Base-by-base conservation (phyloP, 306 rosid species). In the Lithocarpus polystachyus region DNA sequence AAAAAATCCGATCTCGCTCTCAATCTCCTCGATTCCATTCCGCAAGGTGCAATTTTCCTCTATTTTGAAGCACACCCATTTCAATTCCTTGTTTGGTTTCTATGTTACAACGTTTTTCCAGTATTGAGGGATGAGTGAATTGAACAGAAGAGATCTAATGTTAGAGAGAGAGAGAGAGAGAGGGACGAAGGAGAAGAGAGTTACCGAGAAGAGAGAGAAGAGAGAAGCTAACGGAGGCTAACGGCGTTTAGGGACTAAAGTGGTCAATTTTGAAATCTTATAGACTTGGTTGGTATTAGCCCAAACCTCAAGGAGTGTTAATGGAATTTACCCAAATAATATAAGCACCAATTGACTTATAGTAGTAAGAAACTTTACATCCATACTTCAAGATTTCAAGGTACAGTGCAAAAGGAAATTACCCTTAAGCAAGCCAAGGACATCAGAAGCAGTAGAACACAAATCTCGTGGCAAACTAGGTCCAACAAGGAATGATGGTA, bases 361-460 rank as follows among this genome's bases (percentile, higher is more conserved):
- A 18, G 2, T 28, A 64, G 17, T 15, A 64, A 64, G 70, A 17
- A 15, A 9, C 26, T 14, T 29, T 29, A 35, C 37, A 64, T 17
- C 37, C 65, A 11, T 59, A 8, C 26, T 19, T n/a, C 26, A 57
- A 20, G 35, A 60, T 60, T 60, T 60, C 35, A 60, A 13, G 43
- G 43, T 6, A 37, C 7, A 8, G 10, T 40, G 59, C 17, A 55
- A 12, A 24, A 73, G n/a, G 12, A 29, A 40, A 56, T 33, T 72
- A 90, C 98, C 98, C 75, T 86, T 77, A 71, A 92, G 89, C 77
- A 94, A 80, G 81, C 91, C 95, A 71, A 91, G 92, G 55, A 94
- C 84, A 85, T 87, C 93, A 31, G 92, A 87, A 56, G 99, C 95
- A 15, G 99, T 94, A 7, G 92, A 89, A 71, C 97, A 91, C n/a